These are phyloP conservation scores for Trichoderma arundinaceum DNA, from an alignment of 2,329 filamentous ascomycete genomes.

Conservation along the genomic window DNA sequence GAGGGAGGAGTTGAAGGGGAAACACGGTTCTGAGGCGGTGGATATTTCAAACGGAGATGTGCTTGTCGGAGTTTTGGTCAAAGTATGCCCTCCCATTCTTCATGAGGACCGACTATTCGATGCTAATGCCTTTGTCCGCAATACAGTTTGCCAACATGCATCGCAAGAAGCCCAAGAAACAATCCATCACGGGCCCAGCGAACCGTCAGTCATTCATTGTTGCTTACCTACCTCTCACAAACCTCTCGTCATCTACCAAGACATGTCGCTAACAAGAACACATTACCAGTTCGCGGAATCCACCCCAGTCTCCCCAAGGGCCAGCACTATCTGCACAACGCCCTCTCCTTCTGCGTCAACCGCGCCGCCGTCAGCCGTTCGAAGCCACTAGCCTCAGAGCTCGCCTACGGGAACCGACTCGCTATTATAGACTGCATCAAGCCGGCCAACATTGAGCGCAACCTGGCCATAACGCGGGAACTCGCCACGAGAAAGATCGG, in stretches of 20 bases:
- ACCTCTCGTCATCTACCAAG: not conserved
- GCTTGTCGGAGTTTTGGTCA: slow-evolving; percentile 28
- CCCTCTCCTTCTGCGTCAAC: slow-evolving; percentile 25
- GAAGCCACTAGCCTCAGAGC: slow-evolving; percentile 32
- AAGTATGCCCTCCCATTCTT: slow-evolving; percentile 12
- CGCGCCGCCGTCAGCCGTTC: slow-evolving; percentile 29
- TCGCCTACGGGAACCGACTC: slow-evolving; percentile 33
- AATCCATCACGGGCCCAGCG: slow-evolving; percentile 25
- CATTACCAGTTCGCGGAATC: slow-evolving; percentile 31
- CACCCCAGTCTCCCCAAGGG: slow-evolving; percentile 30
- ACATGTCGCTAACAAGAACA: not conserved
- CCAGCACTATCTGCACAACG: slow-evolving; percentile 36
- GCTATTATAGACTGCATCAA: slow-evolving; percentile 35
- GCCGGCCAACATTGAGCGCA: slow-evolving; percentile 37
- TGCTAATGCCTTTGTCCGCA: not conserved
- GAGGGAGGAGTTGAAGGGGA: slow-evolving; percentile 18
- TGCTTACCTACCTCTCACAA: too few species aligned
- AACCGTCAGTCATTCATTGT: not conserved
- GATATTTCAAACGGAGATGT: slow-evolving; percentile 30
- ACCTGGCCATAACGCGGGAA: slow-evolving; percentile 30
- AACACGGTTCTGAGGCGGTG: slow-evolving; percentile 21
- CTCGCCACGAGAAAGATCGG: slow-evolving; percentile 4
- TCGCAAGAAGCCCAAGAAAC: slow-evolving; percentile 31
- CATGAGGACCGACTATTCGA: not conserved
- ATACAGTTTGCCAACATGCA: slow-evolving; percentile 32